A percentile compares a stretch with the other conserved stretches of the same genome.
phyloP scores from a whole-genome alignment of 352 stramenopile genomes.

The Pythium folliculosum region DNA sequence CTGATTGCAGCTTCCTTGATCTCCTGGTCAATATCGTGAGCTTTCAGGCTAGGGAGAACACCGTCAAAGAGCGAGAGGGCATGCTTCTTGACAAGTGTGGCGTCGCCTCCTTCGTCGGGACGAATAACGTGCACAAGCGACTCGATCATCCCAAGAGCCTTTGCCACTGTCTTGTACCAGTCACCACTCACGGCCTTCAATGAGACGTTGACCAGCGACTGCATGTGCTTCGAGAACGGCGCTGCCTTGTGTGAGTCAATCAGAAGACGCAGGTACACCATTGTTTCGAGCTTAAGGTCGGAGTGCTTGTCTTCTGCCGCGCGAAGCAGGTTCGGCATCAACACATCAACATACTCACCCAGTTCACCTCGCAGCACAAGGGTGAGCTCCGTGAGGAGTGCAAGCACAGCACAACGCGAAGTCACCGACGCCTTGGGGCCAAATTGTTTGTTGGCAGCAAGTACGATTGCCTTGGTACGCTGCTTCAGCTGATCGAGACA shows the following conservation, averaged over 20 bases:
- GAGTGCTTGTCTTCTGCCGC: slow-evolving; percentile 92
- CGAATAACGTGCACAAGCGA: slow-evolving; percentile 88
- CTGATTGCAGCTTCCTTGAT: slow-evolving; percentile 97
- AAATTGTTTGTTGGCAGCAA: slow-evolving; percentile 82
- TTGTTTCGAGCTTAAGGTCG: slow-evolving; percentile 95
- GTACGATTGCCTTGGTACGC: slow-evolving; percentile 69
- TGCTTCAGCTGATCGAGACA: slow-evolving; percentile 61
- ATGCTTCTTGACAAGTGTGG: slow-evolving; percentile 48
- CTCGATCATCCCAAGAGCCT: slow-evolving; percentile 92
- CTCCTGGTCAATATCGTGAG: slow-evolving; percentile 98
- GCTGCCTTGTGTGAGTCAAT: slow-evolving; percentile 89
- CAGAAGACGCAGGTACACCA: slow-evolving; percentile 92
- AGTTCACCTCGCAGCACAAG: slow-evolving; percentile 76
- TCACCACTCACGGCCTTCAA: slow-evolving; percentile 92
- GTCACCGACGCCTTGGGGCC: slow-evolving; percentile 73
- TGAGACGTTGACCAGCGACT: slow-evolving; percentile 84
- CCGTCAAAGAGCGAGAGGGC: slow-evolving; percentile 90
- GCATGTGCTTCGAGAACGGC: slow-evolving; percentile 80
- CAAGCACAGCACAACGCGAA: slow-evolving; percentile 81
- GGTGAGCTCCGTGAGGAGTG: slow-evolving; percentile 84
- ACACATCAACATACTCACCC: slow-evolving; percentile 59
- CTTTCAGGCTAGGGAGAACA: slow-evolving; percentile 94
- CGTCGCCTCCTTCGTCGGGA: slow-evolving; percentile 27
- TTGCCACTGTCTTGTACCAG: slow-evolving; percentile 99
- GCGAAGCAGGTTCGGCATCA: slow-evolving; percentile 83